phyloP scores from a whole-genome alignment of 2,329 filamentous ascomycete genomes.

The Venturia pyrina region DNA sequence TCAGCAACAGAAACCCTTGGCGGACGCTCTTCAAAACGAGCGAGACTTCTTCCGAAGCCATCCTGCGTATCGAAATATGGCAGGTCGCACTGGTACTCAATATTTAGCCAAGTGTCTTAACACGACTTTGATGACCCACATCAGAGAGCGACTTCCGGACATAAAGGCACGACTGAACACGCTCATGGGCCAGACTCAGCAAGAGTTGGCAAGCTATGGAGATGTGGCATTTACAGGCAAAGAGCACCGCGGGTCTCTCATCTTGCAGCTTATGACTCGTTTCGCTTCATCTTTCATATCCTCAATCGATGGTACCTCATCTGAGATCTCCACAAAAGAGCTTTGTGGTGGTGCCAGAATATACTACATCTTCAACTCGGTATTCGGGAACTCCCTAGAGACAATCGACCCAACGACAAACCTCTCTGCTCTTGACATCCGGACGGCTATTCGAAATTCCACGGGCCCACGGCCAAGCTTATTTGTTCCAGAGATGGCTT shows the following conservation, averaged over 20 bases:
- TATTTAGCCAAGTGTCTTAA: conserved; percentile 93
- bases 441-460: conserved; percentile 95
- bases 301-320: conserved; percentile 96
- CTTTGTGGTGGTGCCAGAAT: conserved; percentile 89
- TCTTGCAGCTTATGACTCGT: conserved; percentile 94
- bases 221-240: conserved; percentile 97
- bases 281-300: conserved; percentile 97
- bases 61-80: conserved; percentile 94
- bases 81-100: conserved; percentile 83
- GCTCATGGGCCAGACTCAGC: conserved; percentile 98
- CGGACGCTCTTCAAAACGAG: conserved; percentile 82
- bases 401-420: conserved; percentile 95
- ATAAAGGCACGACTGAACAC: conserved; percentile 98
- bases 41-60: conserved; percentile 95
- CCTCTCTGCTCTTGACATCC: conserved; percentile 85
- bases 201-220: conserved; percentile 94
- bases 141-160: conserved; percentile 88
- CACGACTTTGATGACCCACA: conserved; percentile 89
- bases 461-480: conserved; percentile 91
- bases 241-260: conserved; percentile 88
- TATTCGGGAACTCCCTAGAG: conserved; percentile 93
- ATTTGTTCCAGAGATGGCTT: conserved; percentile 95
- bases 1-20: conserved; percentile 86
- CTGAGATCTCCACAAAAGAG: conserved; percentile 97
- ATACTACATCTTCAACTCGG: conserved; percentile 98